Base-by-base conservation (phyloP, 2,329 filamentous ascomycete species). In the Coniochaeta sp. region DNA sequence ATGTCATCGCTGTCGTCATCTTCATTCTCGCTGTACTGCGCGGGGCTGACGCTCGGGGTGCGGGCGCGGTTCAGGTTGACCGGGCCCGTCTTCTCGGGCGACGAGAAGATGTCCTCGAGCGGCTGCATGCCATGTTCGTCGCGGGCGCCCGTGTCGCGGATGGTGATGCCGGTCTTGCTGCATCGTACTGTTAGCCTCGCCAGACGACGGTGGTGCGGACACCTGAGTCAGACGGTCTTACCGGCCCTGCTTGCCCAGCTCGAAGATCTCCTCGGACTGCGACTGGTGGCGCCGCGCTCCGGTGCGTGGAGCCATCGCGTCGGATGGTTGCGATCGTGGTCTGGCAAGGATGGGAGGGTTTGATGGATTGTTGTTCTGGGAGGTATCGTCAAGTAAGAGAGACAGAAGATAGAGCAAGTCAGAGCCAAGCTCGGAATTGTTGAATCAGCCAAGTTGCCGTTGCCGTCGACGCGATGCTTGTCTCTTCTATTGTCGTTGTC, bases 111-210 rank as follows among this genome's bases (percentile, higher is more conserved):
- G 65, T 86, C 85, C 38, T 93, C 90, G 61, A 96, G 83, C 38
- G 90, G 89, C 72, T 97, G 91, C 79, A 99, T 87, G 73, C 93
- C 95, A 80, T 96, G 81, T 72, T 96, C 92, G 75, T 98, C 93
- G 75, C 91, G 89, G 62, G 87, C 79, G 58, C 91, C 91, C 59
- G 80, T 86, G 69, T 96, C 91, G 68, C 86, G 85, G 34, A 98
- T 75, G 1, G 86, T 89, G 28, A 96, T 83, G 52, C 95, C 95
- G 0, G 95, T 99, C 82, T 96, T 96, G 67, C 93, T 97, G 65
- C 66, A 64, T 72, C 66, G n/a, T 62, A 73, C 59, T 61, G 44
- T 38, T 10, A 38, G 54, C 14, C 38, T 55, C 50, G n/a, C 26
- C 9, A 38, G 17, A 55, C 30, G 6, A n/a, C 30, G 38, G 52